Conservation (phyloP, 257 asterid species). For the Ehretia macrophylla region DNA sequence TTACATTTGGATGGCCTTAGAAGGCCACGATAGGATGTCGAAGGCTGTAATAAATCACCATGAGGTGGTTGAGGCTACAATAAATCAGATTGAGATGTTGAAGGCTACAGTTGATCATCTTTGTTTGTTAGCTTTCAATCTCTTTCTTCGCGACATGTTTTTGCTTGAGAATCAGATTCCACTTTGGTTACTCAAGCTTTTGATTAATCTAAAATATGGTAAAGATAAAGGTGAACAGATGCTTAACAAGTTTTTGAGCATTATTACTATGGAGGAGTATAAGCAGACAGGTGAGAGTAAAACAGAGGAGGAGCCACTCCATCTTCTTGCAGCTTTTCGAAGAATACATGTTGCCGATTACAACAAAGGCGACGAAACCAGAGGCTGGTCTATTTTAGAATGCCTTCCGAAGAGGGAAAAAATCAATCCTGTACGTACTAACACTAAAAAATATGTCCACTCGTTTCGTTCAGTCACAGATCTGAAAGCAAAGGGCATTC, state of each 20-base stretch:
- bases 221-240: neutral
- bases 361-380: no score
- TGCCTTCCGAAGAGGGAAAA: no score
- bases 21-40: no score
- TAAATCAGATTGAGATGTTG: neutral
- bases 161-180: constrained; percentile 34
- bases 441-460: no score
- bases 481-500: constrained; percentile 36
- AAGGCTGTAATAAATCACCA: constrained; percentile 1
- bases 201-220: neutral
- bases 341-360: no score
- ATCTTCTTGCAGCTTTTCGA: constrained; percentile 10
- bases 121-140: neutral
- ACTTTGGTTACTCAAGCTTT: constrained; percentile 1
- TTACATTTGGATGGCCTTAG: no score
- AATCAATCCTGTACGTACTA: no score
- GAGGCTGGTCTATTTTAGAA: no score
- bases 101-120: neutral
- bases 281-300: no score
- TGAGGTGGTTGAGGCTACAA: neutral
- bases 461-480: constrained; percentile 22
- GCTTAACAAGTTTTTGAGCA: neutral
- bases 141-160: constrained; percentile 5
- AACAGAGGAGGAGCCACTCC: constrained; percentile 1
- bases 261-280: no score